These are phyloP conservation scores for Simplicillium aogashimaense DNA, from an alignment of 2,329 filamentous ascomycete genomes.

Conservation along the genomic window DNA sequence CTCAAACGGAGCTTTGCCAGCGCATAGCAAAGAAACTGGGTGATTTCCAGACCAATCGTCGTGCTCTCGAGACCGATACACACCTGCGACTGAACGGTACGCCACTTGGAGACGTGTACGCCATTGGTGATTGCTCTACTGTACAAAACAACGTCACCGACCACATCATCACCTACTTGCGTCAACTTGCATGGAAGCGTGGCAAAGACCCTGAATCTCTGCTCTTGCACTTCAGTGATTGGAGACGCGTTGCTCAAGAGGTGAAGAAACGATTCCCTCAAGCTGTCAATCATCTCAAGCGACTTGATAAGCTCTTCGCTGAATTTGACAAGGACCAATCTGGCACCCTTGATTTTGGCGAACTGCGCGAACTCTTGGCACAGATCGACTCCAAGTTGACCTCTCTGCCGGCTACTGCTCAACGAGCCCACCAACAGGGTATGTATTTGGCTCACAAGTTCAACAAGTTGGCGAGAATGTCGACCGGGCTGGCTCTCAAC, in stretches of 20 bases:
- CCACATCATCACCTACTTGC: slow-evolving; percentile 82
- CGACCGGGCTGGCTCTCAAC: slow-evolving; percentile 67
- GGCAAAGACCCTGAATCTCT: slow-evolving; percentile 85
- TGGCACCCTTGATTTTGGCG: slow-evolving; percentile 87
- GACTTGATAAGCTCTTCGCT: slow-evolving; percentile 82
- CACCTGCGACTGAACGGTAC: slow-evolving; percentile 84
- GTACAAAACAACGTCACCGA: slow-evolving; percentile 96
- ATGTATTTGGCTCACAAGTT: slow-evolving; percentile 88
- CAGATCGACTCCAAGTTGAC: slow-evolving; percentile 96
- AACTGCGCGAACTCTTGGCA: slow-evolving; percentile 76
- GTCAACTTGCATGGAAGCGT: slow-evolving; percentile 81
- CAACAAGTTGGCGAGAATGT: slow-evolving; percentile 75
- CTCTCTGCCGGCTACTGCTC: slow-evolving; percentile 86
- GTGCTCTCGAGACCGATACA: slow-evolving; percentile 88
- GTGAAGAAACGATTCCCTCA: slow-evolving; percentile 89
- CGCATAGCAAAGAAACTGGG: slow-evolving; percentile 68
- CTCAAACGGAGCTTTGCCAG: slow-evolving; percentile 73
- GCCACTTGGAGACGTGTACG: slow-evolving; percentile 89
- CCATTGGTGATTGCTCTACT: slow-evolving; percentile 90
- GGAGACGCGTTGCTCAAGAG: slow-evolving; percentile 72
- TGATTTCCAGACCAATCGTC: slow-evolving; percentile 70
- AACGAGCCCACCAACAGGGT: slow-evolving; percentile 93
- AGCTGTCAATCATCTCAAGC: slow-evolving; percentile 73
- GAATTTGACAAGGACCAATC: slow-evolving; percentile 90
- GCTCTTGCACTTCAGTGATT: slow-evolving; percentile 77